Evolutionary conservation across 106 monocot genomes (phyloP).

Genomic region (Phalaenopsis aphrodite): DNA sequence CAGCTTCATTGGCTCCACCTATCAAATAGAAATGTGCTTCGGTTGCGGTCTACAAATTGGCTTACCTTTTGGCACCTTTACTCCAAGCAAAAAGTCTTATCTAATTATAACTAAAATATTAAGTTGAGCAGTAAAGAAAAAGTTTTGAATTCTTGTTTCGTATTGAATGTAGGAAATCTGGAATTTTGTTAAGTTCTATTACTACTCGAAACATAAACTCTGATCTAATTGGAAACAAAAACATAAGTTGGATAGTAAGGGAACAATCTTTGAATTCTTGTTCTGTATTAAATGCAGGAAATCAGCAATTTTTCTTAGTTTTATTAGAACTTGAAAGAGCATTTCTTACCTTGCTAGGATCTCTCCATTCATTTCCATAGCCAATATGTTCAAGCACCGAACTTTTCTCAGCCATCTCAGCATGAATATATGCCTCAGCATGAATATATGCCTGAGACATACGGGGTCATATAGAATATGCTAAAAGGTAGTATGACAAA

Average conservation of each 20-base stretch:
- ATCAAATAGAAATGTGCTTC: not conserved
- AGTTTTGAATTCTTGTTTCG: not conserved
- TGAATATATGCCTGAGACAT: not conserved
- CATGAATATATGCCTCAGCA: not conserved
- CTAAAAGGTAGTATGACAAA: conserved; percentile 2
- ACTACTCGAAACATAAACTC: not conserved
- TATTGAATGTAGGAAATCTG: not conserved
- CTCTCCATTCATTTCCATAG: not conserved
- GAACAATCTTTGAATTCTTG: not conserved
- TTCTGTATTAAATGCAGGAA: not conserved
- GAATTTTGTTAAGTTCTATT: not conserved
- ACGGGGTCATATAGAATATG: not conserved
- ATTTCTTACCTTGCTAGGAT: conserved; percentile 9
- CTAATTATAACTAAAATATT: not conserved
- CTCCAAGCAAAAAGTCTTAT: not conserved
- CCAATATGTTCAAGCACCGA: not conserved
- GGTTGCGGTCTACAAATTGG: not conserved
- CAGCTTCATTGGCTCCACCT: not conserved
- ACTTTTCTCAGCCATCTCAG: not conserved
- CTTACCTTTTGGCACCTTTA: too few relatives aligned
- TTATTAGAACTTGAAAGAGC: not conserved
- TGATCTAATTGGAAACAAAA: not conserved
- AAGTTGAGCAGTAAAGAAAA: not conserved
- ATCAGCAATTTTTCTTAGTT: not conserved
- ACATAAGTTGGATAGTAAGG: not conserved